phyloP scores from a whole-genome alignment of 768 basidiomycete species.

The Pulveroboletus frians region DNA sequence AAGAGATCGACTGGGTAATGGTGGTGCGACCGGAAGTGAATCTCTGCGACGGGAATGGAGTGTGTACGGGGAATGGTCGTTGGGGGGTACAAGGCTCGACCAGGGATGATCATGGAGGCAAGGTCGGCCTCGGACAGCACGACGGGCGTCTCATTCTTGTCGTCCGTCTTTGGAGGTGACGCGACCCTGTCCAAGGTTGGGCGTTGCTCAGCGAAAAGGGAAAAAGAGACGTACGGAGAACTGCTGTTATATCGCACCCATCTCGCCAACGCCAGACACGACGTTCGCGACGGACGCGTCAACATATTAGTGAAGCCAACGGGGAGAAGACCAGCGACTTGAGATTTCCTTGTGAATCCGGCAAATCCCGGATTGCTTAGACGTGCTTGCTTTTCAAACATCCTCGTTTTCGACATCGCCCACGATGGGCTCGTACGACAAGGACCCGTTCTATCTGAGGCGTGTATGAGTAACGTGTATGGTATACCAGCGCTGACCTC shows the following conservation, averaged over 20 bases:
- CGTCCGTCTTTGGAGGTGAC: conserved; percentile 3
- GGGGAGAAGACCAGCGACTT: not conserved
- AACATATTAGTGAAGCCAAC: conserved; percentile 29
- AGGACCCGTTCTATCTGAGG: conserved; percentile 81
- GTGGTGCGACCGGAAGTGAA: conserved; percentile 81
- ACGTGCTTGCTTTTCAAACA: not conserved
- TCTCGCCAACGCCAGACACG: conserved; percentile 17
- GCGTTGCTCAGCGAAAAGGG: not conserved
- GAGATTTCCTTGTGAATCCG: conserved; percentile 5
- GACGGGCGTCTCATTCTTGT: conserved; percentile 3
- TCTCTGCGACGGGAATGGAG: conserved; percentile 68
- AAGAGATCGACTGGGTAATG: conserved; percentile 66
- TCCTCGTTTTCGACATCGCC: conserved; percentile 12
- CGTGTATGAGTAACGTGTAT: conserved; percentile 26
- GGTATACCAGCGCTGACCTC: conserved; percentile 12
- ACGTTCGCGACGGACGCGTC: conserved; percentile 15
- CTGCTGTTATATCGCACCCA: conserved; percentile 18
- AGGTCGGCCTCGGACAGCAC: conserved; percentile 35
- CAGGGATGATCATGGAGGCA: conserved; percentile 56
- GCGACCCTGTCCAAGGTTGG: conserved; percentile 1
- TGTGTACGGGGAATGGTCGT: conserved; percentile 57
- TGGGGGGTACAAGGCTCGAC: conserved; percentile 52
- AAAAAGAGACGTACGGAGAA: conserved; percentile 11
- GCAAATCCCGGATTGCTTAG: conserved; percentile 12
- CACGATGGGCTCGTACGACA: conserved; percentile 39